Base-by-base conservation (phyloP, 2,329 filamentous ascomycete species). In the Dactylellina haptotyla region DNA sequence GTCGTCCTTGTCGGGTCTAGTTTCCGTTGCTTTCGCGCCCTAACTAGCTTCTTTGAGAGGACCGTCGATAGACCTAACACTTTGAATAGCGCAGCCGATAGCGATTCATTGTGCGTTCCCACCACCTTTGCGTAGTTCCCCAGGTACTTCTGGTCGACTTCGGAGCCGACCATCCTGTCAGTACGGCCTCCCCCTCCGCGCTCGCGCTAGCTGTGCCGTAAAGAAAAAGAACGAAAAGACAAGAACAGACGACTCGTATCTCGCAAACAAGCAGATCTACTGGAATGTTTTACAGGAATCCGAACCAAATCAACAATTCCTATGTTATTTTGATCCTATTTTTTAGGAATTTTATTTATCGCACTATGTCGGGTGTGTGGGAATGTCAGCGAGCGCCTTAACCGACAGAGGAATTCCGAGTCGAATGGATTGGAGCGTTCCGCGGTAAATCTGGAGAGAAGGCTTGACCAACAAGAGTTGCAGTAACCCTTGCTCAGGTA, bases 111-210 rank as follows among this genome's bases (percentile, higher is more conserved):
- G 77, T 91, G 89, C 72, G 86, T 83, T 79, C 89, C 88, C 77
- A 92, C 93, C 75, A 88, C 86, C 82, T 89, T 90, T 80, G 95
- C 94, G 80, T 97, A 89, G 80, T 88, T 89, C 82, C 92, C 93
- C 79, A 99, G 86, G 82, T 96, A 97, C 83, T 98, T 99, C 83
- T 97, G 93, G 81, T 99, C 95, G 75, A 98, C 92, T 83, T 97
- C 92, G 74, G 93, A 95, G 80, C 93, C 95, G 83, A 95, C 95
- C 95, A 98, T 99, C 26, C 57, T 73, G 69, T 54, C 56, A 39
- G 61, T 48, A 43, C 67, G 59, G 59, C 20, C 54, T 43, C 61
- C 69, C 69, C 69, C 67, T 53, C 66, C 51, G 67, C 61, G 67
- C 54, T 53, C 58, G 45, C 54, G 50, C 59, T 46, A 16, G 51